A percentile compares a stretch with the other conserved stretches of the same genome.
Evolutionary conservation across 2,329 filamentous ascomycete species (phyloP).

Genomic region (Truncatella angustata): DNA sequence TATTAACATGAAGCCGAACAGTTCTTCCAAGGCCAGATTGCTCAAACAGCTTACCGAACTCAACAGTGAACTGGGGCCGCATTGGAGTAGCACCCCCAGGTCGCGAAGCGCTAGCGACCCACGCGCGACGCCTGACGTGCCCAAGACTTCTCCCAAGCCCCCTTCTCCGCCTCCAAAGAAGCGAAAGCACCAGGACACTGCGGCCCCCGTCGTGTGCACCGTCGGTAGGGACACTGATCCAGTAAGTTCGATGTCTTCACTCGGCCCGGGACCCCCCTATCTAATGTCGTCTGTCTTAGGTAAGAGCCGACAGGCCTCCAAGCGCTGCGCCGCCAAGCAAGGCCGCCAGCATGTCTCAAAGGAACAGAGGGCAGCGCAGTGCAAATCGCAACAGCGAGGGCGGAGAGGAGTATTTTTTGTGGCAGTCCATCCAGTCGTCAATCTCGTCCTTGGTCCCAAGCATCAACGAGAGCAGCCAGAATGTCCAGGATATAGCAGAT

Average conservation of each 20-base stretch:
- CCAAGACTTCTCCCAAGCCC: background rate
- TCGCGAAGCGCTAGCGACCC: background rate
- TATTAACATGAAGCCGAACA: background rate
- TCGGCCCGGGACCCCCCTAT: too few relatives aligned
- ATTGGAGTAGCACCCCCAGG: background rate
- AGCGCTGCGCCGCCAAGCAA: background rate
- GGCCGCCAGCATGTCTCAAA: conserved; percentile 27
- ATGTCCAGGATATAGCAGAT: conserved; percentile 33
- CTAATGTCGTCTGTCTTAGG: too few relatives aligned
- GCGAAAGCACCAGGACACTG: too few relatives aligned
- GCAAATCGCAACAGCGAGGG: conserved; percentile 36
- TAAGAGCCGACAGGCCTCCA: too few relatives aligned
- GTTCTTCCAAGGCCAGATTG: background rate
- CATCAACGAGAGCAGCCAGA: conserved; percentile 39
- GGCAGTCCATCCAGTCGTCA: conserved; percentile 39
- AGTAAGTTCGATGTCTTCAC: too few relatives aligned
- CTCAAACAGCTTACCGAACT: background rate
- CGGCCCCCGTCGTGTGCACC: too few relatives aligned
- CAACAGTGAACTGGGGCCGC: background rate
- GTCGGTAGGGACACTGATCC: too few relatives aligned
- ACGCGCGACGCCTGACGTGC: background rate
- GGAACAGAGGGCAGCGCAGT: conserved; percentile 27
- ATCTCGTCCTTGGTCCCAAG: conserved; percentile 31
- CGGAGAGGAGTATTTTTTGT: conserved; percentile 40
- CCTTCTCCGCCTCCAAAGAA: background rate